Evolutionary conservation across 192 early-diverging fungal species (phyloP).

Genomic region (Coemansia pectinata): DNA sequence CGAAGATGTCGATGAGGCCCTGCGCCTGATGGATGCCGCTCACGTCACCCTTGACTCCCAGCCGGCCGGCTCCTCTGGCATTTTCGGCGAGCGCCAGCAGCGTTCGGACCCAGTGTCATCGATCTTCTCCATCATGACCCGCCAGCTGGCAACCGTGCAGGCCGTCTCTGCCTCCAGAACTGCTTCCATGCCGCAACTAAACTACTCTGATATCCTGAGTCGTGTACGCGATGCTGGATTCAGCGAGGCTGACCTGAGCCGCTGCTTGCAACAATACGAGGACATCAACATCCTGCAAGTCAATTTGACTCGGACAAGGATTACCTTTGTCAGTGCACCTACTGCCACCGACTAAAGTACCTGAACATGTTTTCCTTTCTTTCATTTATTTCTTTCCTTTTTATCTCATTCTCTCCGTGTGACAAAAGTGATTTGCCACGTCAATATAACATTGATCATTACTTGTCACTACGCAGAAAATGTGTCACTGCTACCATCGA

Average conservation of each 20-base stretch:
- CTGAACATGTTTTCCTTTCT: background rate
- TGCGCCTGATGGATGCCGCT: constrained; percentile 87
- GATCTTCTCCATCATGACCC: constrained; percentile 78
- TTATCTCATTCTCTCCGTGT: background rate
- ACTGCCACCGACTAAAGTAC: background rate
- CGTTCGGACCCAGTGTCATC: constrained; percentile 57
- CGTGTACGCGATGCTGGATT: constrained; percentile 76
- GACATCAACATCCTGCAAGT: constrained; percentile 74
- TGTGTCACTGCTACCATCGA: background rate
- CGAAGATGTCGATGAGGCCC: constrained; percentile 84
- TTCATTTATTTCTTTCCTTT: background rate
- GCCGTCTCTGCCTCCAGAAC: constrained; percentile 38
- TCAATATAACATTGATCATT: background rate
- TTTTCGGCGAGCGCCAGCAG: constrained; percentile 38
- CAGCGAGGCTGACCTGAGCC: constrained; percentile 73
- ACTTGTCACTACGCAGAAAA: background rate
- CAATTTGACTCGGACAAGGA: constrained; percentile 60
- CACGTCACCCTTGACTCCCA: constrained; percentile 77
- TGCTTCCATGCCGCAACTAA: constrained; percentile 52
- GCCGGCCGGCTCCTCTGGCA: constrained; percentile 21
- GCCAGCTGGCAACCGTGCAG: constrained; percentile 66
- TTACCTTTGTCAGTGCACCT: constrained; percentile 48
- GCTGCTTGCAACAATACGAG: constrained; percentile 72
- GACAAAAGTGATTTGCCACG: background rate
- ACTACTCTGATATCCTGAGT: constrained; percentile 65